Evolutionary conservation across 805 yeast species (phyloP), one percentile per base, ranked within the genome.

Genomic region (Yarrowia keelungensis): DNA sequence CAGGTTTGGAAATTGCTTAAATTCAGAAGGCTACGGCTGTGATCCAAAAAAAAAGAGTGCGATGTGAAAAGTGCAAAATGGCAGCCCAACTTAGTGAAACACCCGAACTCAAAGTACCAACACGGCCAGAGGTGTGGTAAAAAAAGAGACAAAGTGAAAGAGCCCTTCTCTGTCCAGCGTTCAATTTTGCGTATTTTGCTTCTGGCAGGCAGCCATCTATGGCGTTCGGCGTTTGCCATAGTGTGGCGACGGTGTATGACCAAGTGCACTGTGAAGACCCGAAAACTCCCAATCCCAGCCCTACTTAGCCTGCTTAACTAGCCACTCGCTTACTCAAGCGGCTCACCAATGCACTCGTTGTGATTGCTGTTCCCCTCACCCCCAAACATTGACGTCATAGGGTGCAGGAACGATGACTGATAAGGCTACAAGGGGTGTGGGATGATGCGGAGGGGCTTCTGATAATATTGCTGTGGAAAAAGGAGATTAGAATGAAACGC

Each of bases 351-450:
- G 39, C 39, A 26, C 32, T 47, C 39, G 2, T 49, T 35, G 54
- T 49, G 39, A 9, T 38, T 38, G 39, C 39, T 38, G 32, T 15
- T 9, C 35, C 38, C 38, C 53, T 32, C 38, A 26, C 12, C 54
- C 54, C 22, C 38, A n/a, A 32, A 50, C 59, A 53, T 53, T 53
- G 56, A 53, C 59, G 59, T 53, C 59, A 53, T 53, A 0, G 59
- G 1, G 59, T 39, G 59, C 59, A 53, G 59, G 59, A 53, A 53
- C 59, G 59, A 53, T 53, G 59, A 39, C 26, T 35, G 45, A 53
- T 53, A 53, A 38, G 59, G 45, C n/a, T 39, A n/a, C 56, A 35
- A 51, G 59, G 45, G 59, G 43, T 14, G 35, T 8, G 32, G 32
- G 32, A 16, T 11, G 39, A 11, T 50, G 41, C 26, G 56, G 54